Evolutionary conservation across 2,329 filamentous ascomycete genomes (phyloP), one percentile per base, ranked within the genome.

Genomic region (Rhinocladiella similis): DNA sequence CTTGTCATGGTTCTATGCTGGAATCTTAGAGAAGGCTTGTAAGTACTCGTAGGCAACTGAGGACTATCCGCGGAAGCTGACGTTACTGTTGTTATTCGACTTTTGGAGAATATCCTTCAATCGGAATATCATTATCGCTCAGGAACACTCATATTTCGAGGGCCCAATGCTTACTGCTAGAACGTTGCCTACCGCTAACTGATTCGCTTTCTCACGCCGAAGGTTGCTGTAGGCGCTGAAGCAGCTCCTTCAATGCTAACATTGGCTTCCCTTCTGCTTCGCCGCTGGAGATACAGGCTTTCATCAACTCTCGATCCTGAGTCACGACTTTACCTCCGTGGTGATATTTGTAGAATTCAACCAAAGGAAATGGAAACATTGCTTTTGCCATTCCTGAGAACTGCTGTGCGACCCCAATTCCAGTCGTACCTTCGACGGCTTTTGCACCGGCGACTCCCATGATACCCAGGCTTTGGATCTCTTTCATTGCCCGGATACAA

Each of bases 221-320:
- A n/a, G n/a, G n/a, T n/a, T 25, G 7, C 22, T 25, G 22, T 7
- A 7, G 4, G 22, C 77, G 73, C 9, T 19, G 47, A 12, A 50
- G 9, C 13, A 50, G 18, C 18, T 50, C 47, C 22, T 20, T 50
- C 3, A 50, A 10, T 38, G 47, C 47, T 18, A 27, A 18, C 47
- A 50, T 38, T 14, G 27, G 20, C 27, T 50, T 50, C 6, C 47
- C 47, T 14, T 50, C 47, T 4, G 47, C 47, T 9, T 50, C 27
- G 14, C 47, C 47, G 12, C 12, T 1, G 9, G 25, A 14, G 47
- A 50, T 16, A 19, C 29, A 36, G n/a, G 14, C 27, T 19, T n/a
- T 2, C 12, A 50, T 27, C 27, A 50, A 33, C 27, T 36, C 47
- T 18, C 47, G 27, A 20, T 50, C 47, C 19, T 50, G 47, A 25